Evolutionary conservation across 108 stramenopile genomes (phyloP).

Genomic region (Phaeodactylum tricornutum): DNA sequence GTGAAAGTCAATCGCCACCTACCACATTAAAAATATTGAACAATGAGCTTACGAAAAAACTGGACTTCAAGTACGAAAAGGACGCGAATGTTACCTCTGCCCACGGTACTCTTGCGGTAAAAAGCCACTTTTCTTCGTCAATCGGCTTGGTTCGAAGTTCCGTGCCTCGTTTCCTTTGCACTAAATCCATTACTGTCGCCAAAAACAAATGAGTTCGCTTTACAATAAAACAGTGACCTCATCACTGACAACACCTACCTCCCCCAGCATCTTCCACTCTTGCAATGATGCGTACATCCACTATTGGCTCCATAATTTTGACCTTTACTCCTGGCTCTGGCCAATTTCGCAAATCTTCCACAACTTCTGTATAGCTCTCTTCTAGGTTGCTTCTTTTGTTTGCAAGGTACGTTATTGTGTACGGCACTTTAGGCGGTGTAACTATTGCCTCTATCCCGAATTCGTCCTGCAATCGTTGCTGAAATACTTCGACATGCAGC

Average conservation of each 20-base stretch:
- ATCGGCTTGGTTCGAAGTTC: constrained; percentile 64
- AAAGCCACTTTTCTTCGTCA: constrained; percentile 77
- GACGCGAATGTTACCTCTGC: too few species aligned
- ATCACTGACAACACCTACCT: too few species aligned
- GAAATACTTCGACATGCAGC: constrained; percentile 96
- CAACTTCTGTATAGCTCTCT: constrained; percentile 63
- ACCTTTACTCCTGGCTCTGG: constrained; percentile 41
- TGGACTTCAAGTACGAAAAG: constrained; percentile 44
- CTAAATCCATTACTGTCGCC: constrained; percentile 80
- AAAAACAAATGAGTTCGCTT: too few species aligned
- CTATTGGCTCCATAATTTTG: constrained; percentile 75
- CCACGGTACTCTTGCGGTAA: constrained; percentile 82
- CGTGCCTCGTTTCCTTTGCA: constrained; percentile 63
- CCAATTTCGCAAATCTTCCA: constrained; percentile 74
- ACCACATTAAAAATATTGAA: too few species aligned
- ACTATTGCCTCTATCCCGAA: constrained; percentile 92
- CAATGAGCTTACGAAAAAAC: too few species aligned
- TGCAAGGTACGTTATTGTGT: constrained; percentile 70
- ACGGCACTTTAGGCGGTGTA: constrained; percentile 96
- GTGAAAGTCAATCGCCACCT: constrained; percentile 68
- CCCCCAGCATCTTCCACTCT: constrained; percentile 78
- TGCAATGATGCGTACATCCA: constrained; percentile 68
- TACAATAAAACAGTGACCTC: too few species aligned
- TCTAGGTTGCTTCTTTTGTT: constrained; percentile 75
- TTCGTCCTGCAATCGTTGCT: constrained; percentile 92